Percentiles rank a stretch among this genome's conserved stretches.
phyloP scores from a whole-genome alignment of 768 basidiomycete species.

The Boletus tomentosulus region DNA sequence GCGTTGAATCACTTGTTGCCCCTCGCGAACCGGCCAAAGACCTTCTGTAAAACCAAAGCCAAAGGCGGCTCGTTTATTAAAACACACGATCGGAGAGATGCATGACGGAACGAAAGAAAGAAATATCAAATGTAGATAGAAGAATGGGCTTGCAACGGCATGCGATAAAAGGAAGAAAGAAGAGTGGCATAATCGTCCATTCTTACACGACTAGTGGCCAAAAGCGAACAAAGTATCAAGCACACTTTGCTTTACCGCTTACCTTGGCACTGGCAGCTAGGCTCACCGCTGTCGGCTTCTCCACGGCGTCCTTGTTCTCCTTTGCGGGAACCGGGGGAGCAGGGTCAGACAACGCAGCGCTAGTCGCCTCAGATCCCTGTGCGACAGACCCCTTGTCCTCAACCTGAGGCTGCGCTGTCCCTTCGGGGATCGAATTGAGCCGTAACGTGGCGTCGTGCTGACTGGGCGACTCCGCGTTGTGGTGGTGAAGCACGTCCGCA shows the following conservation, averaged over 20 bases:
- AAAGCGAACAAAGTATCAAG: conserved; percentile 12
- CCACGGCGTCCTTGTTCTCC: conserved; percentile 21
- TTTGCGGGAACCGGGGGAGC: conserved; percentile 6
- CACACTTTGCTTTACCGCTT: conserved; percentile 11
- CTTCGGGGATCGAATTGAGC: neutral
- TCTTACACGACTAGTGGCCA: neutral
- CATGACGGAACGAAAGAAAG: conserved; percentile 1
- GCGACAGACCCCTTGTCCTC: neutral
- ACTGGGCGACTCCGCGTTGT: conserved; percentile 27
- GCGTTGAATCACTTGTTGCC: conserved; percentile 23
- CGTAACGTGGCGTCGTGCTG: neutral
- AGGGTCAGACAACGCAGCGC: neutral
- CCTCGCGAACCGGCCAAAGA: conserved; percentile 24
- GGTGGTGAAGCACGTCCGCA: conserved; percentile 48
- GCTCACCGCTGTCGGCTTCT: conserved; percentile 26
- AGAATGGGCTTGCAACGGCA: conserved; percentile 1
- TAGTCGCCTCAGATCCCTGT: conserved; percentile 3
- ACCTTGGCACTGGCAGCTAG: conserved; percentile 32
- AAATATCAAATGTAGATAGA: neutral
- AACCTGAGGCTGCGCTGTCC: neutral
- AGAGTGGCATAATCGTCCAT: neutral
- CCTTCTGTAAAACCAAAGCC: conserved; percentile 22
- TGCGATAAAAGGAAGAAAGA: neutral
- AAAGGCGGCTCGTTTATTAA: conserved; percentile 19
- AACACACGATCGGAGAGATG: conserved; percentile 9